Conservation (phyloP, 257 asterid species). For the Nemophila menziesii region DNA sequence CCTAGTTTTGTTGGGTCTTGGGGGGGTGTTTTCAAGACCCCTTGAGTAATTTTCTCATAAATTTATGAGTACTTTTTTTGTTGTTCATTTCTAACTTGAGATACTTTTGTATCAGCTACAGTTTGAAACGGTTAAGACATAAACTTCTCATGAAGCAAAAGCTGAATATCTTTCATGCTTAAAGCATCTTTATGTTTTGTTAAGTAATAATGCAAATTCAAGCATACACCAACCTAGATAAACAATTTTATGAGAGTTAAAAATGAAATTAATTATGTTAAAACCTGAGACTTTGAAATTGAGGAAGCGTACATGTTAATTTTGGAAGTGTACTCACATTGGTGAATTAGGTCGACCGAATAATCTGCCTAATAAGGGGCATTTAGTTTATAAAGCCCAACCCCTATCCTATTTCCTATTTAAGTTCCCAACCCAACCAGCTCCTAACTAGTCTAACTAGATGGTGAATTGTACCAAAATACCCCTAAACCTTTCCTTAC, state of each 20-base stretch:
- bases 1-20: too few relatives aligned
- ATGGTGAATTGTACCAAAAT: too few relatives aligned
- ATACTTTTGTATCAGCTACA: conserved; percentile 21
- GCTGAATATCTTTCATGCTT: conserved; percentile 58
- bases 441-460: too few relatives aligned
- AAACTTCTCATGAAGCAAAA: conserved; percentile 39
- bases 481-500: too few relatives aligned
- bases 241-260: conserved; percentile 22
- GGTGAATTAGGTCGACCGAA: neutral
- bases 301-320: conserved; percentile 9
- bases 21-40: too few relatives aligned
- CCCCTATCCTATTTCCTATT: too few relatives aligned
- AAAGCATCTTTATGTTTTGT: conserved; percentile 28
- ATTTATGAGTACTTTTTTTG: too few relatives aligned
- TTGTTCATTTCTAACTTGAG: neutral
- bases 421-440: too few relatives aligned
- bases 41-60: too few relatives aligned
- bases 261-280: conserved; percentile 40
- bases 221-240: conserved; percentile 12
- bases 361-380: too few relatives aligned
- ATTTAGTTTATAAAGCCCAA: too few relatives aligned
- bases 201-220: conserved; percentile 12
- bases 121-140: conserved; percentile 31
- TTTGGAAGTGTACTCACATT: neutral
- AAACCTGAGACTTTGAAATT: conserved; percentile 25